Base-by-base conservation (phyloP, 2,329 filamentous ascomycete species). In the Lasiodiplodia theobromae region DNA sequence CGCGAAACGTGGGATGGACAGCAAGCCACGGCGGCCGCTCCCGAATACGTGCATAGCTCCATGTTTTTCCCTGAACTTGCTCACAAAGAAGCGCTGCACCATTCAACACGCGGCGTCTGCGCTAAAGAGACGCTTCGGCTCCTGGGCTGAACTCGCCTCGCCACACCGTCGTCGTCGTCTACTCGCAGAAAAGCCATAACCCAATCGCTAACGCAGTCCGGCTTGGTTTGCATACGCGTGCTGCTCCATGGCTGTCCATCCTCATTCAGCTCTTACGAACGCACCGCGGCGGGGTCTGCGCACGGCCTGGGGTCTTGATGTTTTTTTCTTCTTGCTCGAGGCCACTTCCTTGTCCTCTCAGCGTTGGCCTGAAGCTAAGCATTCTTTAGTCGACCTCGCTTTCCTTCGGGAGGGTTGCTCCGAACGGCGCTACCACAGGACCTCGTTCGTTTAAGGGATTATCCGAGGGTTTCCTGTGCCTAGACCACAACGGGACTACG, bases 21-120 rank as follows among this genome's bases (percentile, higher is more conserved):
- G 44, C 44, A 47, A 52, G 60, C 60, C 60, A 64, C 60, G 60
- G 44, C 44, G 60, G 47, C 31, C 60, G 47, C 31, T 64, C 47
- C 60, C 60, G 60, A 62, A 64, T 64, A 49, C 28, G 47, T 52
- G 44, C 60, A 64, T 52, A 52, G 60, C 60, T 52, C 60, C 28
- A 57, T 28, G n/a, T 10, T n/a, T 16, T 37, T 38, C 7, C 21
- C 21, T 57, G 18, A 12, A 38, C n/a, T 38, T 28, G 38, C 44
- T 31, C 5, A 7, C 23, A 10, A 37, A 31, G 10, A 47, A 47
- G 44, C 44, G 44, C 58, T 25, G 37, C 57, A 47, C 57, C 38
- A 28, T 60, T 18, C 37, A 60, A 11, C 44, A 47, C 44, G 57
- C 57, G 38, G 57, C 28, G 23, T 37, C 58, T 47, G 10, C 25